These are phyloP conservation scores for Dalbergia cochinchinensis DNA, from an alignment of 306 rosid genomes.

Conservation along the genomic window DNA sequence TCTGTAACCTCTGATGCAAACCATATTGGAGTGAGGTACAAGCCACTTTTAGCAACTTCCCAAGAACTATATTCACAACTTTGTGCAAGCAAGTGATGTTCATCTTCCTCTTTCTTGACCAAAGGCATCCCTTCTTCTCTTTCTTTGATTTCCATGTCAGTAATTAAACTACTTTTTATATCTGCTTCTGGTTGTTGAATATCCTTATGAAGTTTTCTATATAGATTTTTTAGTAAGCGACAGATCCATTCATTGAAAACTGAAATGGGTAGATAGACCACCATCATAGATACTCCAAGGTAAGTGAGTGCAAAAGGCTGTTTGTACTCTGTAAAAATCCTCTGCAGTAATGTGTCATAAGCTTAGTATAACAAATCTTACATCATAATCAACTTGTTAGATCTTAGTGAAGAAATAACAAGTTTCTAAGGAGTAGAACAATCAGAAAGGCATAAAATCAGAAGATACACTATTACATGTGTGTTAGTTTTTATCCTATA, in stretches of 20 bases:
- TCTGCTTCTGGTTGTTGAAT: conserved; percentile 34
- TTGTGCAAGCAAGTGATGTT: conserved; percentile 48
- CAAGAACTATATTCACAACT: conserved; percentile 50
- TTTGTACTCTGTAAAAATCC: conserved; percentile 69
- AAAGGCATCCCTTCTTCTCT: conserved; percentile 65
- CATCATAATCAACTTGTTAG: not conserved
- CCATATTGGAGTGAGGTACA: conserved; percentile 76
- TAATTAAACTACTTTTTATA: conserved; percentile 46
- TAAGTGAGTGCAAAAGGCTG: conserved; percentile 81
- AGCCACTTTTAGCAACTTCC: conserved; percentile 66
- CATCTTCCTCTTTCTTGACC: conserved; percentile 47
- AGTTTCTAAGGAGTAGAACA: conserved; percentile 20
- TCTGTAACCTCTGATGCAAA: conserved; percentile 74
- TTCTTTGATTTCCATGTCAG: conserved; percentile 55
- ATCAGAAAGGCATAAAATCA: not conserved
- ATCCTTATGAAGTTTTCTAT: conserved; percentile 40
- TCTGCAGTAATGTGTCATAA: conserved; percentile 58
- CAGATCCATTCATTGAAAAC: conserved; percentile 60
- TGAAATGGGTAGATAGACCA: conserved; percentile 65
- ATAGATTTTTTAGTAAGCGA: conserved; percentile 40
- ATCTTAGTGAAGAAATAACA: not conserved
- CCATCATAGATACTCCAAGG: conserved; percentile 74
- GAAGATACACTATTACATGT: not conserved
- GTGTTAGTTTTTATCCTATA: conserved; percentile 7
- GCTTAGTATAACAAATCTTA: conserved; percentile 6